Evolutionary conservation across 148 eudicot species (phyloP), one percentile per base, ranked within the genome.

Genomic region (Arctostaphylos glauca): DNA sequence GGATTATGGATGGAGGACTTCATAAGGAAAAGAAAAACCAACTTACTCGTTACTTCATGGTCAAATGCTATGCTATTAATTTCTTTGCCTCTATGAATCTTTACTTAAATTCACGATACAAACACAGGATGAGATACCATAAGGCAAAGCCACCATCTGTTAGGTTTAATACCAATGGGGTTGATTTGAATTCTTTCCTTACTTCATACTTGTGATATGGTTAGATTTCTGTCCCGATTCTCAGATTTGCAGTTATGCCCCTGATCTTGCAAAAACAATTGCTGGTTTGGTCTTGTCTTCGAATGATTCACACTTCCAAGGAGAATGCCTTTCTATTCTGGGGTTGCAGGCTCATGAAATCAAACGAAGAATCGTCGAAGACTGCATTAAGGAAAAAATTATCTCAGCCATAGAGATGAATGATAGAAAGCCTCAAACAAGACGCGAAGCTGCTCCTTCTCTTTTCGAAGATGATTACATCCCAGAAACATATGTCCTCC

Each of bases 261-360:
- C 99, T 83, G 99, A 93, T 86, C 94, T 96, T 72, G 98, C 98
- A 70, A 94, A 81, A 88, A 94, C 98, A 84, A 83, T 96, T 50
- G 87, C 93, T 62, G 93, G 97, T 56, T 88, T 96, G 79, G 88
- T 96, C 76, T 84, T 90, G 85, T 87, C 94, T 38, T 94, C 99
- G 58, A 84, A 88, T 38, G 98, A 94, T 85, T 74, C 73, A 3
- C 81, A 84, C 79, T 94, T 96, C 85, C 91, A 88, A 93, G 87
- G 84, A 62, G 93, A 94, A 86, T 94, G 99, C 87, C 78, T 89
- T 47, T 86, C 93, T 66, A 88, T 94, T 72, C 97, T 96, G 43
- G 95, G 95, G 70, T 52, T 96, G 87, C 89, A 85, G 25, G 48
- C 75, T 78, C 90, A 77, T 76, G 84, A 82, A 46, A 77, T 75